Conservation (phyloP, 306 rosid species). For the Psophocarpus tetragonolobus region DNA sequence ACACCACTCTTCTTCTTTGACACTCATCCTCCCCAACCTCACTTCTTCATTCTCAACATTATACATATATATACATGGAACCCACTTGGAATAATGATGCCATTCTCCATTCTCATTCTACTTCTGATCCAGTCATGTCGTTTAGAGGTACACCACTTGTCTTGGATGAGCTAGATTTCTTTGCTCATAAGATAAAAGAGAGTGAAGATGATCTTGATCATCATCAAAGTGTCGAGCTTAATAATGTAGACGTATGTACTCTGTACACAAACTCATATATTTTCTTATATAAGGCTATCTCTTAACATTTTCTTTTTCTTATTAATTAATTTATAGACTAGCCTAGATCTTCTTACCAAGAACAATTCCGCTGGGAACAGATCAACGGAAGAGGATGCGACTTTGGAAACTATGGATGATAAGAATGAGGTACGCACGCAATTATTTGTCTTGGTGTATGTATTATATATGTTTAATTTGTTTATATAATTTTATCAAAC, state of each 20-base stretch:
- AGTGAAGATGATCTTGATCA: conserved; percentile 6
- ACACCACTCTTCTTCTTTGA: conserved; percentile 30
- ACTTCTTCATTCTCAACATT: neutral
- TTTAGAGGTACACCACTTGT: conserved; percentile 36
- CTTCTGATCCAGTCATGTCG: conserved; percentile 27
- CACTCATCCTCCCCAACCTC: conserved; percentile 29
- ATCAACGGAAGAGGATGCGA: conserved; percentile 41
- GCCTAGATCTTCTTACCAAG: conserved; percentile 53
- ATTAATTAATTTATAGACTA: conserved; percentile 41
- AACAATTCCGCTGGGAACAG: conserved; percentile 35
- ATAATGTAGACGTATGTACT: conserved; percentile 41
- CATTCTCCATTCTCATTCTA: conserved; percentile 7
- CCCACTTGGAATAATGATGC: conserved; percentile 25
- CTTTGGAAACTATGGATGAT: conserved; percentile 39
- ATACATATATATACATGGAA: conserved; percentile 28
- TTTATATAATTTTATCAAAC: neutral
- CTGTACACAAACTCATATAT: neutral
- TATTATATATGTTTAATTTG: neutral
- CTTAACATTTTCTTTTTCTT: neutral
- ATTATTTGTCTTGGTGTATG: neutral
- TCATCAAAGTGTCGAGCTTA: conserved; percentile 29
- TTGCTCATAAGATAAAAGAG: conserved; percentile 22
- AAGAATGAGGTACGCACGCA: conserved; percentile 29
- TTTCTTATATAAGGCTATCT: neutral
- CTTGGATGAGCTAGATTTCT: conserved; percentile 61